Conservation (phyloP, 345 rosid species). For the Lepidium aucheri region DNA sequence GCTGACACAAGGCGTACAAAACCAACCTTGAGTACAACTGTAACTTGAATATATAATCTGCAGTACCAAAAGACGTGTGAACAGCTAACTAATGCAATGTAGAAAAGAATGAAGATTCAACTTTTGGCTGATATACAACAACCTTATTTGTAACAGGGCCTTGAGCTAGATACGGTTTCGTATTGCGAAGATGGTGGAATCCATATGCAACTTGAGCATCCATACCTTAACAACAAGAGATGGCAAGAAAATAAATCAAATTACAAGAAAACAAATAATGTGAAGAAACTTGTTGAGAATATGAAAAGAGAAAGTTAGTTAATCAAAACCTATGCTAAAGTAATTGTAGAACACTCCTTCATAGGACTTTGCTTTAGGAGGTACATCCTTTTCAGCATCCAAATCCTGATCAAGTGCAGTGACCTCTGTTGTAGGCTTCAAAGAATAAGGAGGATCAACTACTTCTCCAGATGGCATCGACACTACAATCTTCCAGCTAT, state of each 20-base stretch:
- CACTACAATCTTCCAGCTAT: conserved; percentile 73
- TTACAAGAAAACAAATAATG: too few species aligned
- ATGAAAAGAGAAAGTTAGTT: neutral
- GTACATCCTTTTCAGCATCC: conserved; percentile 42
- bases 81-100: neutral
- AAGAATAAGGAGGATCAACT: conserved; percentile 71
- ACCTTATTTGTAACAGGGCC: conserved; percentile 98
- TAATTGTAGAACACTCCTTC: conserved; percentile 95
- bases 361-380: conserved; percentile 48
- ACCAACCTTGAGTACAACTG: conserved; percentile 94
- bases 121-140: neutral
- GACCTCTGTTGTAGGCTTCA: conserved; percentile 53
- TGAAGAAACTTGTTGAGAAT: neutral
- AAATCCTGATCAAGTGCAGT: conserved; percentile 61
- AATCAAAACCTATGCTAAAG: conserved; percentile 73
- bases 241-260: neutral
- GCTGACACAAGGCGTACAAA: conserved; percentile 86
- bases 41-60: conserved; percentile 93
- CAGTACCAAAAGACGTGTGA: neutral
- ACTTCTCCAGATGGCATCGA: conserved; percentile 68
- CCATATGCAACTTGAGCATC: conserved; percentile 98
- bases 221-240: conserved; percentile 62
- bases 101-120: neutral
- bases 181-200: conserved; percentile 91
- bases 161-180: conserved; percentile 85